Evolutionary conservation across 768 basidiomycete genomes (phyloP), one percentile per base, ranked within the genome.

Genomic region (Boletus fagicola): DNA sequence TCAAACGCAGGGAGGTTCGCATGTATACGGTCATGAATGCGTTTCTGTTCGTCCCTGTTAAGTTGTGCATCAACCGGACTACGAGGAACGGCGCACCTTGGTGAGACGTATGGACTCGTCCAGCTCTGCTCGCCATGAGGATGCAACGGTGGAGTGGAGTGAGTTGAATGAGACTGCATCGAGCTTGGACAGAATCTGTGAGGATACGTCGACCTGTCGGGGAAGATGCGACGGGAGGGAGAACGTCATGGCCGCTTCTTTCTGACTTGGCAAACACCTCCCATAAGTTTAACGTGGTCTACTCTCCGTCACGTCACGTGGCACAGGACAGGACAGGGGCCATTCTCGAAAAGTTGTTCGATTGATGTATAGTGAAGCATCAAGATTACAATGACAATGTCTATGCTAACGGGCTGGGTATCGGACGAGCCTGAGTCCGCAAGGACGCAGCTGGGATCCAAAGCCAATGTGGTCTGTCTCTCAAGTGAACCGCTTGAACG

Each of bases 1-100:
- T 87, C 81, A 57, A 93, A 91, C 24, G 76, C 70, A 13, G 84
- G 81, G 16, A 84, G 73, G 70, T 92, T 81, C 16, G 75, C 72
- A 56, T 86, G 80, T 61, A 93, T 86, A 48, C 88, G 83, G 62
- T 88, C 84, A 62, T 88, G 85, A 62, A 96, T 85, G 64, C 77
- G 81, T 64, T 78, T 75, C 85, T 93, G 72, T 39, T 63, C 60
- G 48, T 54, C 43, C 20, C 46, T 47, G 65, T 64, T 30, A 49
- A 28, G 59, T n/a, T 26, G 42, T 26, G 8, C 50, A 26, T 43
- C 7, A 3, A 31, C 31, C 20, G 42, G 44, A 57, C 30, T 54
- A 53, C 1, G 51, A 35, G 38, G 51, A 58, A 58, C 42, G 12
- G 35, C 31, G 12, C 65, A 92, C 93, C 78, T 91, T 90, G 12